Base-by-base conservation (phyloP, 2,329 filamentous ascomycete species). In the Ceratocystis diversiconidia region DNA sequence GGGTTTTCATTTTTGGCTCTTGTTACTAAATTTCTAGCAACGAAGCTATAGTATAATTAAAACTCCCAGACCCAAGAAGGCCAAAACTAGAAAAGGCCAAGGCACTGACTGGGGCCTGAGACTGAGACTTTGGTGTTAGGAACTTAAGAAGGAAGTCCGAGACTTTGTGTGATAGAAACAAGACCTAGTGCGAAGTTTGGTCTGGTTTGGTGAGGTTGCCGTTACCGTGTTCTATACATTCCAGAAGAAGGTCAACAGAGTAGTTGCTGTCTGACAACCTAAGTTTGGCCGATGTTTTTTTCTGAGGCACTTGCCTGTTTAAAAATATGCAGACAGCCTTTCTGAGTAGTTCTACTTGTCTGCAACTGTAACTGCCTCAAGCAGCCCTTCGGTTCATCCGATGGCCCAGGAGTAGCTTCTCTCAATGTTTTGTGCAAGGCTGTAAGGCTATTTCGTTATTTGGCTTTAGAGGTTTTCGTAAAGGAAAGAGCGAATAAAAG, bases 261-360 rank as follows among this genome's bases (percentile, higher is more conserved):
- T 17, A 57, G 28, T 57, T 57, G 25, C 52, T 32, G 52, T 57
- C 28, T 57, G 28, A 59, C 55, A 36, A 36, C 3, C 55, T 12
- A 36, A 36, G 55, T 59, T 36, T 59, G 55, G 55, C 30, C 7
- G 3, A 36, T 36, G 2, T 30, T 59, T 28, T 19, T 55, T 55
- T 36, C 36, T n/a, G 55, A 59, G 10, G 55, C 55, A 59, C 17
- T 36, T 32, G 28, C 28, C 3, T 32, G 55, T 59, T 59, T 36
- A 59, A 59, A 36, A 59, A 59, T 52, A 22, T 52, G 48, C 48
- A 52, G 48, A 52, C 48, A 52, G 48, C 48, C 55, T 59, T 36
- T 36, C n/a, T 59, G 10, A 30, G 36, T 15, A 41, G 17, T 6
- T 36, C 10, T 59, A 8, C 32, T 59, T 25, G 15, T 36, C 17